phyloP scores from a whole-genome alignment of 805 yeast genomes.

The Zygosaccharomyces pseudorouxii region DNA sequence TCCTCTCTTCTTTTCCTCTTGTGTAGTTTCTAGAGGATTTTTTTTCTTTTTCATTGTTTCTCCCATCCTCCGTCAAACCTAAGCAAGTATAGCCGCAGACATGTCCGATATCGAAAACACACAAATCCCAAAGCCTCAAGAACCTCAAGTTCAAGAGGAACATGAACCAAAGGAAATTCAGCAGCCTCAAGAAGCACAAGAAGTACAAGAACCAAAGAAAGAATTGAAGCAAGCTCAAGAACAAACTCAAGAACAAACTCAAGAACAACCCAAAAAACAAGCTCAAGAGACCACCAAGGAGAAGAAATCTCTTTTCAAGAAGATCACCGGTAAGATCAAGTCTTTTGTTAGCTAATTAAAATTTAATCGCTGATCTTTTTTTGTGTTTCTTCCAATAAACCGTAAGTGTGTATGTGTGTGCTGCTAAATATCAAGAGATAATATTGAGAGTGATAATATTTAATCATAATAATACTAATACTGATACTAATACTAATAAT shows the following conservation, averaged over 20 bases:
- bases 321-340: slow-evolving; percentile 14
- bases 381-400: background rate
- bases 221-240: background rate
- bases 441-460: no score
- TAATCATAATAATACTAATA: no score
- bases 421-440: background rate
- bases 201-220: background rate
- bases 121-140: background rate
- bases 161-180: background rate
- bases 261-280: background rate
- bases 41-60: background rate
- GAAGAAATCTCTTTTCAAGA: slow-evolving; percentile 14
- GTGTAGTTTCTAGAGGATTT: background rate
- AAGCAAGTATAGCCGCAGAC: background rate
- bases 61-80: background rate
- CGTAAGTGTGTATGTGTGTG: background rate
- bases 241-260: background rate
- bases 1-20: background rate
- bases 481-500: no score
- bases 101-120: background rate
- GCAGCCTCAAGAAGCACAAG: background rate
- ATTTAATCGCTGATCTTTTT: background rate
- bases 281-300: slow-evolving; percentile 13
- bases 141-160: background rate
- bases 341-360: slow-evolving; percentile 3